These are phyloP conservation scores for Hordeum pubiflorum DNA, from an alignment of 202 grass and related monocot genomes.

Conservation along the genomic window DNA sequence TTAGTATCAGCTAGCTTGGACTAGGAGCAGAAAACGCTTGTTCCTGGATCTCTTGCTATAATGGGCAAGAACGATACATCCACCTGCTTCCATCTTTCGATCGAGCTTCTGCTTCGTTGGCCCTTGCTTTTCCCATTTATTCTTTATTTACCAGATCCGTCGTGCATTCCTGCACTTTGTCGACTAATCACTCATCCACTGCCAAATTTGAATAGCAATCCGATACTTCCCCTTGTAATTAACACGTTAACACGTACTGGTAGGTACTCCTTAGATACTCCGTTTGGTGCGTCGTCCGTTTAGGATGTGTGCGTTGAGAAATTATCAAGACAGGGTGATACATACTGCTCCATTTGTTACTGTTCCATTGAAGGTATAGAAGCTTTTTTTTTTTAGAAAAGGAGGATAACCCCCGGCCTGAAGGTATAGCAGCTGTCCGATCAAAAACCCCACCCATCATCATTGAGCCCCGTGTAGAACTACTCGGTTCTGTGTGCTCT, in stretches of 20 bases:
- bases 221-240: neutral
- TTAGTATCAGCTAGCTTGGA: neutral
- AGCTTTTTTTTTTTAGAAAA: too few relatives aligned
- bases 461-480: constrained; percentile 27
- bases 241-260: neutral
- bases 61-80: neutral
- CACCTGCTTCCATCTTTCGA: neutral
- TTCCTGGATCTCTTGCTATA: neutral
- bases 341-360: constrained; percentile 36
- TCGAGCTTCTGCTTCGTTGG: neutral
- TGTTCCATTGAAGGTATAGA: constrained; percentile 22
- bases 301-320: neutral
- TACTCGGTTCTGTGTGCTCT: neutral
- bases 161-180: neutral
- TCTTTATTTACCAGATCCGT: neutral
- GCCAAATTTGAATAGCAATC: neutral
- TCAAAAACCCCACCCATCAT: neutral
- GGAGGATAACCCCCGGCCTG: too few relatives aligned
- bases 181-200: neutral
- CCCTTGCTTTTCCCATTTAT: neutral
- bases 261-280: neutral
- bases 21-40: too few relatives aligned
- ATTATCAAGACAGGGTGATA: neutral
- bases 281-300: neutral
- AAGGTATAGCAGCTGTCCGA: neutral